Conservation (phyloP, 1,284 basidiomycete species). For the Heterobasidion annosum region DNA sequence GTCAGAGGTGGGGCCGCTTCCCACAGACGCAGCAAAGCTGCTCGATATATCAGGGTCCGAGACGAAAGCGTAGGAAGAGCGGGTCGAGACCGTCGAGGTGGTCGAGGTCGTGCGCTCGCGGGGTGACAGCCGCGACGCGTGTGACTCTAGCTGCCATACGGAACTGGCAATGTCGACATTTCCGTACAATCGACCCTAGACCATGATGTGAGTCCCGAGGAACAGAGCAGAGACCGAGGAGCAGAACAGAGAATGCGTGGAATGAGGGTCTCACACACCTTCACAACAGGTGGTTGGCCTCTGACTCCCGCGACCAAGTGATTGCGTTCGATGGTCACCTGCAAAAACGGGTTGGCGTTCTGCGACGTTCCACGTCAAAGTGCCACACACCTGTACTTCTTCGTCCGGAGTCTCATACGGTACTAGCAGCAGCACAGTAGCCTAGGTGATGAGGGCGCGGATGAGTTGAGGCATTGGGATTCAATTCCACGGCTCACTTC, state of each 20-base stretch:
- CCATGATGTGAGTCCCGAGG: not conserved
- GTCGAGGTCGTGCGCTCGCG: conserved; percentile 68
- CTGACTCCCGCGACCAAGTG: conserved; percentile 62
- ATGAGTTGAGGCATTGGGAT: not conserved
- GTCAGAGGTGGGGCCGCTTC: conserved; percentile 61
- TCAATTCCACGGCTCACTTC: conserved; percentile 5
- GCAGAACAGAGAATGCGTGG: not conserved
- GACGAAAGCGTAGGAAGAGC: conserved; percentile 69
- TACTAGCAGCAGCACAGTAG: conserved; percentile 67
- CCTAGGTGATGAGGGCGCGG: conserved; percentile 29
- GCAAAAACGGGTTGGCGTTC: conserved; percentile 2
- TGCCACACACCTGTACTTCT: conserved; percentile 48
- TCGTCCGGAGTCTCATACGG: conserved; percentile 62
- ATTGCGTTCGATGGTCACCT: conserved; percentile 66
- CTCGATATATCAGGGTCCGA: conserved; percentile 75
- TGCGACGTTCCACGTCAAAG: conserved; percentile 8
- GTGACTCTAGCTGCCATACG: conserved; percentile 72
- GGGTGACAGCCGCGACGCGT: conserved; percentile 35
- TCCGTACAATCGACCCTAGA: conserved; percentile 62
- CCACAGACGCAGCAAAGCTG: conserved; percentile 70
- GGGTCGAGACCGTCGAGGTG: conserved; percentile 62
- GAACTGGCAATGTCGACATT: conserved; percentile 53
- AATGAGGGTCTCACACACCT: conserved; percentile 31
- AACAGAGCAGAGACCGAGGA: not conserved
- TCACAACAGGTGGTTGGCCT: conserved; percentile 59